phyloP scores from a whole-genome alignment of 495 filamentous ascomycete genomes.

The Neurospora tetrasperma region DNA sequence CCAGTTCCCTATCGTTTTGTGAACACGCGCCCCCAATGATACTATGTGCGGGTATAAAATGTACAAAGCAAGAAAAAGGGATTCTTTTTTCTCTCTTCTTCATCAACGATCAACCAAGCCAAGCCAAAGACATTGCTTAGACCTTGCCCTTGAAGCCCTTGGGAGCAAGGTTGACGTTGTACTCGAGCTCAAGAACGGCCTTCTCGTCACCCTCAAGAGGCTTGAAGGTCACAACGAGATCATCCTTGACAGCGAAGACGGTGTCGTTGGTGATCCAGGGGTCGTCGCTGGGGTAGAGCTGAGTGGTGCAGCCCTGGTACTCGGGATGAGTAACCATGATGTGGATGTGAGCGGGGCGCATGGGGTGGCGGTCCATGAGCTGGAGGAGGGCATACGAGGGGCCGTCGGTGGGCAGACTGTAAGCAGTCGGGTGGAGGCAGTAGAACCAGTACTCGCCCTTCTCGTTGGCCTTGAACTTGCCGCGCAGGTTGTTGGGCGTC shows the following conservation, averaged over 20 bases:
- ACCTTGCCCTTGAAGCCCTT: slow-evolving; percentile 41
- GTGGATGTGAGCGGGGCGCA: slow-evolving; percentile 77
- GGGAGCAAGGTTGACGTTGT: slow-evolving; percentile 47
- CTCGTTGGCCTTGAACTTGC: slow-evolving; percentile 70
- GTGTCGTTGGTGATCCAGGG: slow-evolving; percentile 60
- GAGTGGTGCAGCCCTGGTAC: slow-evolving; percentile 60
- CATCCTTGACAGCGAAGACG: slow-evolving; percentile 75
- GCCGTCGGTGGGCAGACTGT: slow-evolving; percentile 66
- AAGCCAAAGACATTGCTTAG: slow-evolving; percentile 1
- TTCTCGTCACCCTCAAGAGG: slow-evolving; percentile 49
- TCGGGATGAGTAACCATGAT: slow-evolving; percentile 54
- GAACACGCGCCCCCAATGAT: background rate
- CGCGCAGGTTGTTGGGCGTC: slow-evolving; percentile 70
- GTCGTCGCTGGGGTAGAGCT: slow-evolving; percentile 66
- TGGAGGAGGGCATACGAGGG: slow-evolving; percentile 59
- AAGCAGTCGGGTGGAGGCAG: slow-evolving; percentile 74
- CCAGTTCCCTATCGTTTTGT: background rate
- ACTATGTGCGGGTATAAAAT: background rate
- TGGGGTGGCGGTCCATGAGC: slow-evolving; percentile 71
- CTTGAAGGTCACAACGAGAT: slow-evolving; percentile 62
- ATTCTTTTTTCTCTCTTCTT: background rate
- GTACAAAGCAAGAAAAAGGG: background rate
- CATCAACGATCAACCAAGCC: background rate
- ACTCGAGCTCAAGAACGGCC: slow-evolving; percentile 60
- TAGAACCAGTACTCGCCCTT: slow-evolving; percentile 71